Evolutionary conservation across 768 basidiomycete species (phyloP).

Genomic region (Suillus paluster): DNA sequence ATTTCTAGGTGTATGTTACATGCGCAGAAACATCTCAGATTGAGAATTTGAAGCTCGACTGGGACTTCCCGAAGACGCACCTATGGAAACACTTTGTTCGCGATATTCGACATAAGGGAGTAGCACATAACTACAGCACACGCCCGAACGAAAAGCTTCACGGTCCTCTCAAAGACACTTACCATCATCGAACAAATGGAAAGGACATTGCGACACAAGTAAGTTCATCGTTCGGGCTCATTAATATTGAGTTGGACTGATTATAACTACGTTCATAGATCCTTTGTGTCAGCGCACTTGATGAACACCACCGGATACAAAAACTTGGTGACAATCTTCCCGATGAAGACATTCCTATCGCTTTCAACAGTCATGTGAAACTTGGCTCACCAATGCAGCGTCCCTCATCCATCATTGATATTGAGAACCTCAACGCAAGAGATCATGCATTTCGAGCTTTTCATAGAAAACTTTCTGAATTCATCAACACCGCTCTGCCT

Average conservation of each 20-base stretch:
- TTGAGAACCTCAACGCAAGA: background rate
- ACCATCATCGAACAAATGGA: slow-evolving; percentile 36
- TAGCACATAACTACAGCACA: slow-evolving; percentile 35
- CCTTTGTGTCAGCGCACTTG: slow-evolving; percentile 5
- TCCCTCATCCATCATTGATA: background rate
- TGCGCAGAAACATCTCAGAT: background rate
- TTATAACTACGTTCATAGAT: slow-evolving; percentile 6
- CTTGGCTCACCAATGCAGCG: background rate
- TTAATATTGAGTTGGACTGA: background rate
- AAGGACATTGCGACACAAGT: slow-evolving; percentile 39
- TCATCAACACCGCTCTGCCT: slow-evolving; percentile 4
- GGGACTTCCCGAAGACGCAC: slow-evolving; percentile 43
- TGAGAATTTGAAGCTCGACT: slow-evolving; percentile 28
- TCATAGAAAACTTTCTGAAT: background rate
- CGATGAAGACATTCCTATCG: background rate
- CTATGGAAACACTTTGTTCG: slow-evolving; percentile 35
- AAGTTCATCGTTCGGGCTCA: background rate
- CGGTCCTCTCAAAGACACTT: slow-evolving; percentile 30
- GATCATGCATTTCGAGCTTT: slow-evolving; percentile 1
- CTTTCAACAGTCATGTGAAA: background rate
- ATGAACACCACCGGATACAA: slow-evolving; percentile 19
- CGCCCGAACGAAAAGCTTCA: slow-evolving; percentile 38
- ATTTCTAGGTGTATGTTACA: background rate
- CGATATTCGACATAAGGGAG: slow-evolving; percentile 40
- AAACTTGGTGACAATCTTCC: slow-evolving; percentile 12